Evolutionary conservation across 176 grass and related monocot genomes (phyloP).

Genomic region (Oryza glumipatula): DNA sequence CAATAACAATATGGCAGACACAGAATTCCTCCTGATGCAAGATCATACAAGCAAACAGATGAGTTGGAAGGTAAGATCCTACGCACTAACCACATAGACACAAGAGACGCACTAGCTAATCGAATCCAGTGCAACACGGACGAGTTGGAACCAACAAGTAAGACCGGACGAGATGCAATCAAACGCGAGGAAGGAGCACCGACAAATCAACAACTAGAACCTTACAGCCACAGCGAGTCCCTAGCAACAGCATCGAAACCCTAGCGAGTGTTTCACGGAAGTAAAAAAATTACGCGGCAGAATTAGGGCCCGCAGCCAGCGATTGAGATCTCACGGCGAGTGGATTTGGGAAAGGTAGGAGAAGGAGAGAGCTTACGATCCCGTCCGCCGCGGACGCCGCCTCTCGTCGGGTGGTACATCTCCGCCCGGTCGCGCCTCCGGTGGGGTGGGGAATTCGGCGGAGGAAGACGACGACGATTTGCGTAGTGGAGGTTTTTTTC

Average conservation of each 20-base stretch:
- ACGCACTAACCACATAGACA: neutral
- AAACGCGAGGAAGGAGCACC: neutral
- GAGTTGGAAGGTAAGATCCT: neutral
- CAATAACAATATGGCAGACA: neutral
- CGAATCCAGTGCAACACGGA: neutral
- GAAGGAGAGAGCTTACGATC: constrained; percentile 66
- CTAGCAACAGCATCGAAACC: constrained; percentile 29
- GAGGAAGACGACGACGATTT: neutral
- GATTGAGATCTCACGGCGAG: neutral
- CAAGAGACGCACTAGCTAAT: neutral
- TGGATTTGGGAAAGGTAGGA: neutral
- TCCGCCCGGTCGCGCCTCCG: neutral
- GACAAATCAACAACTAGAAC: neutral
- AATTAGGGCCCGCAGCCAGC: neutral
- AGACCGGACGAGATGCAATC: neutral
- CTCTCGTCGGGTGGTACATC: constrained; percentile 96
- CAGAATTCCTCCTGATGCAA: neutral
- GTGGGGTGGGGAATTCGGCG: neutral
- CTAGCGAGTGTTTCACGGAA: constrained; percentile 6
- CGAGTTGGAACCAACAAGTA: neutral
- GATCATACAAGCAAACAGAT: neutral
- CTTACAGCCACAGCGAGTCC: neutral
- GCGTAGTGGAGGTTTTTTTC: neutral
- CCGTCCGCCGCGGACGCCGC: constrained; percentile 93
- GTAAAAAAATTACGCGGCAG: neutral